These are phyloP conservation scores for Phallus indusiatus DNA, from an alignment of 768 basidiomycete species.

Conservation along the genomic window DNA sequence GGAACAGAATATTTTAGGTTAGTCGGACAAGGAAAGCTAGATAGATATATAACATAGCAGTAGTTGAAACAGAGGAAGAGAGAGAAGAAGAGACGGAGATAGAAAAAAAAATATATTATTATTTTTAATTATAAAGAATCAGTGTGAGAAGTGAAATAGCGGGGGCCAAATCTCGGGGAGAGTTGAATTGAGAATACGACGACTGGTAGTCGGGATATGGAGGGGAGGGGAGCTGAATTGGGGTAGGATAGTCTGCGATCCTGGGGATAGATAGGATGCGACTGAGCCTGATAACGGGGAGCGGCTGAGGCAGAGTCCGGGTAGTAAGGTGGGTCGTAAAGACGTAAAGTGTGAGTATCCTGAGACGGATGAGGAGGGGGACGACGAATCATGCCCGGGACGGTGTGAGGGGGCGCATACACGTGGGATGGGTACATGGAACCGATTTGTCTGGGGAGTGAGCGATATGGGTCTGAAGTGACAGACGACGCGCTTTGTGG, in stretches of 20 bases:
- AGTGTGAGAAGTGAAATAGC: slow-evolving; percentile 1
- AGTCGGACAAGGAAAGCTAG: neutral
- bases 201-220: neutral
- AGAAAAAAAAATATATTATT: neutral
- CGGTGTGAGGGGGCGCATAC: slow-evolving; percentile 30
- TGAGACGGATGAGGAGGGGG: slow-evolving; percentile 59
- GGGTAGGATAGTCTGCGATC: neutral
- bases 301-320: neutral
- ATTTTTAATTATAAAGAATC: neutral
- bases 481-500: slow-evolving; percentile 64
- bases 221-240: neutral
- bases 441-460: neutral
- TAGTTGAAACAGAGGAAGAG: too few species aligned
- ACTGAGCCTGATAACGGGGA: neutral
- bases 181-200: neutral
- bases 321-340: slow-evolving; percentile 48
- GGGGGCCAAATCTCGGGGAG: neutral
- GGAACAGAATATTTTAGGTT: neutral
- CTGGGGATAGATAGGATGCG: neutral
- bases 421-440: slow-evolving; percentile 25
- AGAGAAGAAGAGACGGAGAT: neutral
- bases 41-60: too few species aligned
- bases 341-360: slow-evolving; percentile 56
- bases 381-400: slow-evolving; percentile 22
- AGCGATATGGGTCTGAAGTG: slow-evolving; percentile 60